These are phyloP conservation scores for Rhododendron williamsianum DNA, from an alignment of 148 eudicot genomes.

Conservation along the genomic window DNA sequence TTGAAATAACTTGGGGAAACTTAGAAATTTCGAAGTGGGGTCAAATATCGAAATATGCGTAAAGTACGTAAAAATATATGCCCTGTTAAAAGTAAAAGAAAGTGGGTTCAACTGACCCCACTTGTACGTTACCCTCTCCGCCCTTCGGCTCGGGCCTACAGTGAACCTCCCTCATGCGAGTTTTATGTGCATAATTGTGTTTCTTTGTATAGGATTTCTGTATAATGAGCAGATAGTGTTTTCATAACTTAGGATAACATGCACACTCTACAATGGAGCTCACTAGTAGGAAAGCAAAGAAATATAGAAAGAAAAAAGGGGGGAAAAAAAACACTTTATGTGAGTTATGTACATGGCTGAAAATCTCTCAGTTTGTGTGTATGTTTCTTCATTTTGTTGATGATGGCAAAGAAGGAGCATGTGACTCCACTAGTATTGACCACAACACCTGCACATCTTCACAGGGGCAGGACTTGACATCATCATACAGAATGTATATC, in stretches of 20 bases:
- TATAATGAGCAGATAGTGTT: not conserved
- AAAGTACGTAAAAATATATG: not conserved
- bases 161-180: not conserved
- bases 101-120: not conserved
- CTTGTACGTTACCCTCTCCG: not conserved
- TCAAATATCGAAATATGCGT: not conserved
- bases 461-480: conserved; percentile 74
- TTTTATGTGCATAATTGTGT: not conserved
- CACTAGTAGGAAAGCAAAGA: conserved; percentile 6
- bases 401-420: conserved; percentile 39
- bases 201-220: not conserved
- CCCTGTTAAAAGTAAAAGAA: not conserved
- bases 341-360: conserved; percentile 21
- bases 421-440: conserved; percentile 78
- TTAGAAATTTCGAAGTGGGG: not conserved
- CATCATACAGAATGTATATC: conserved; percentile 77
- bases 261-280: not conserved
- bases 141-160: not conserved
- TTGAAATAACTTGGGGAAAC: not conserved
- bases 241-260: conserved; percentile 22
- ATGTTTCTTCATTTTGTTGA: conserved; percentile 31
- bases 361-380: conserved; percentile 10
- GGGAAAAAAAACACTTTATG: not conserved
- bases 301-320: not conserved
- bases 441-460: conserved; percentile 88